A percentile compares a stretch with the other conserved stretches of the same genome.
Conservation (phyloP, 1,284 basidiomycete genomes). For the Schizophyllum commune region DNA sequence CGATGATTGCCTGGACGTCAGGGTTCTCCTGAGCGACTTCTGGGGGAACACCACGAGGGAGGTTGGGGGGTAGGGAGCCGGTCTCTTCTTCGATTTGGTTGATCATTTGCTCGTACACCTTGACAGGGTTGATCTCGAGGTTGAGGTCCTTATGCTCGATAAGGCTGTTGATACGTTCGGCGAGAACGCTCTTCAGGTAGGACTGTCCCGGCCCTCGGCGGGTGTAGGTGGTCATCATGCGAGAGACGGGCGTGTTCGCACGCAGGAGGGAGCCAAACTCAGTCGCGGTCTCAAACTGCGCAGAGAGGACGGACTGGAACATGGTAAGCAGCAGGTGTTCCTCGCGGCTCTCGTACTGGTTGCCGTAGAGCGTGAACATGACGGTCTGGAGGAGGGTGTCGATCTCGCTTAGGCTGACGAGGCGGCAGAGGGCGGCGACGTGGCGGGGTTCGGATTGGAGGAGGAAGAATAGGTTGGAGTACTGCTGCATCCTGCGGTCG, state of each 20-base stretch:
- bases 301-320: slow-evolving; percentile 97
- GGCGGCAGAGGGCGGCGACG: slow-evolving; percentile 93
- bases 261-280: slow-evolving; percentile 96
- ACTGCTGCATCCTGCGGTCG: slow-evolving; percentile 90
- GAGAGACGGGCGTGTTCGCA: slow-evolving; percentile 96
- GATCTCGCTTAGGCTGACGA: slow-evolving; percentile 94
- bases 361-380: slow-evolving; percentile 99
- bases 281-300: slow-evolving; percentile 97
- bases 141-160: slow-evolving; percentile 99
- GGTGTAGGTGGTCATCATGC: slow-evolving; percentile 99
- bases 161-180: slow-evolving; percentile 95
- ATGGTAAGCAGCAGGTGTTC: slow-evolving; percentile 97
- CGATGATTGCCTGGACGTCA: slow-evolving; percentile 96
- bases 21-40: slow-evolving; percentile 90
- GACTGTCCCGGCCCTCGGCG: slow-evolving; percentile 96
- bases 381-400: slow-evolving; percentile 98
- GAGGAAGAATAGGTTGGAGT: slow-evolving; percentile 98
- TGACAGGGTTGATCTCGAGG: slow-evolving; percentile 97
- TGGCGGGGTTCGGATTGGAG: slow-evolving; percentile 97
- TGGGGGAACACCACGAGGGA: slow-evolving; percentile 87
- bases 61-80: slow-evolving; percentile 80
- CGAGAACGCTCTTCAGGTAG: slow-evolving; percentile 94
- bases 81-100: slow-evolving; percentile 97
- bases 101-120: slow-evolving; percentile 99
- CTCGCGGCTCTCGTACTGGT: slow-evolving; percentile 98